These are phyloP conservation scores for Raffaelea deltoideospora DNA, from an alignment of 2,329 filamentous ascomycete species.

Conservation along the genomic window DNA sequence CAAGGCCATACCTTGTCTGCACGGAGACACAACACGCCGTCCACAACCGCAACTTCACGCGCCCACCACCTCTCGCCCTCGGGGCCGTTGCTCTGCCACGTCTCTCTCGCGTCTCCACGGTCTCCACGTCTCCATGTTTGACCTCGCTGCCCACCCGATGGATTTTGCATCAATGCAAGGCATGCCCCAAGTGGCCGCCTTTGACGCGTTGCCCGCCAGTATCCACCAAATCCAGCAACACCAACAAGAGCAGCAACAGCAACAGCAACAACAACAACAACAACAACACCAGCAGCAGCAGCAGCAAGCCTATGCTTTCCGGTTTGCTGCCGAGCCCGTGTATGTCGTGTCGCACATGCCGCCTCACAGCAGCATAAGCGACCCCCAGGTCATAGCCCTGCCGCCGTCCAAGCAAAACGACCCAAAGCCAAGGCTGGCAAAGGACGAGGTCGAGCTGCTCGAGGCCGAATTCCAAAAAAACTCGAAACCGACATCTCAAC, in stretches of 20 bases:
- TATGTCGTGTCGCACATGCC: slow-evolving; percentile 6
- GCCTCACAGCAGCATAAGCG: slow-evolving; percentile 11
- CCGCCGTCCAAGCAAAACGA: slow-evolving; percentile 18
- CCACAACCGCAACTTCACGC: no score
- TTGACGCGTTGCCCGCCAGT: slow-evolving; percentile 1
- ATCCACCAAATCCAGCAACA: no score
- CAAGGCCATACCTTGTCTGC: no score
- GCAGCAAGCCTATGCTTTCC: no score
- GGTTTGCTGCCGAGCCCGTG: slow-evolving; percentile 7
- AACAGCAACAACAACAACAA: background rate
- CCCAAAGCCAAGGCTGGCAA: slow-evolving; percentile 38
- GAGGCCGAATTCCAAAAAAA: slow-evolving; percentile 49
- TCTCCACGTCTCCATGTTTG: no score
- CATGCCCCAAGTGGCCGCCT: slow-evolving; percentile 4
- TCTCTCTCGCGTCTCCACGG: no score
- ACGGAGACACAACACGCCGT: no score
- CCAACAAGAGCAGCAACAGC: background rate
- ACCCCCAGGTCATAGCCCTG: slow-evolving; percentile 2
- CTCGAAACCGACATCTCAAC: slow-evolving; percentile 46
- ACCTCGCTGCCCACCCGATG: no score
- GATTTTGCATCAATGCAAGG: no score
- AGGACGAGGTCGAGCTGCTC: slow-evolving; percentile 42
- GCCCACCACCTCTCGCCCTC: no score
- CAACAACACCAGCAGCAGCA: background rate
- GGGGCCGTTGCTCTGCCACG: no score